A percentile compares a stretch with the other conserved stretches of the same genome.
These are phyloP conservation scores for Austroboletus eburneus DNA, from an alignment of 768 basidiomycete genomes.

Conservation along the genomic window DNA sequence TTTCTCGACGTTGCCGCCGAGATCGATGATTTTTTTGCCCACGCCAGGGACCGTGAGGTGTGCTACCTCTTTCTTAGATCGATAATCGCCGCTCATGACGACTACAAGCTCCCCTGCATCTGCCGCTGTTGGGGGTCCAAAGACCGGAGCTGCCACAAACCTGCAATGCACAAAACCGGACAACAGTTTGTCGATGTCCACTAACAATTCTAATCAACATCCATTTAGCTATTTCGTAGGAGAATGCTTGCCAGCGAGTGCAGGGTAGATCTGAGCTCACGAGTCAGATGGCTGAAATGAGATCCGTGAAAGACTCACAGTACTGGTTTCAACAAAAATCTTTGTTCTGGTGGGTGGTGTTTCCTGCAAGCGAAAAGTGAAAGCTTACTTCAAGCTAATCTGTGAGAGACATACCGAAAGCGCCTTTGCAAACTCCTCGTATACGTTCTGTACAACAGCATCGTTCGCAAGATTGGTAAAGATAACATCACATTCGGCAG, in stretches of 20 bases:
- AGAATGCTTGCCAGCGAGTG: constrained; percentile 39
- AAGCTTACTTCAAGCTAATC: neutral
- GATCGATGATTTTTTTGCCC: constrained; percentile 71
- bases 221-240: neutral
- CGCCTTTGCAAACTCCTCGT: constrained; percentile 53
- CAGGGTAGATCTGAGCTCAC: constrained; percentile 53
- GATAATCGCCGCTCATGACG: constrained; percentile 76
- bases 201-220: constrained; percentile 28
- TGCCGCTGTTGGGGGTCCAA: constrained; percentile 67
- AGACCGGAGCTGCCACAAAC: constrained; percentile 75
- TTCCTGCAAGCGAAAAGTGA: constrained; percentile 28
- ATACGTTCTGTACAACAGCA: constrained; percentile 60
- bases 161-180: constrained; percentile 53
- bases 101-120: constrained; percentile 63
- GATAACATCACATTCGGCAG: constrained; percentile 65
- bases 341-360: constrained; percentile 47
- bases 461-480: constrained; percentile 74
- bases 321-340: constrained; percentile 84
- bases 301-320: constrained; percentile 43
- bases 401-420: constrained; percentile 43
- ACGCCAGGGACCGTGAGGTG: constrained; percentile 77
- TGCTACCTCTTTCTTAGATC: constrained; percentile 76
- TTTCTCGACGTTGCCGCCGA: constrained; percentile 84
- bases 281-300: constrained; percentile 5
- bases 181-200: constrained; percentile 66